Base-by-base conservation (phyloP, 1,284 basidiomycete species). In the Rhodotorula sp. region DNA sequence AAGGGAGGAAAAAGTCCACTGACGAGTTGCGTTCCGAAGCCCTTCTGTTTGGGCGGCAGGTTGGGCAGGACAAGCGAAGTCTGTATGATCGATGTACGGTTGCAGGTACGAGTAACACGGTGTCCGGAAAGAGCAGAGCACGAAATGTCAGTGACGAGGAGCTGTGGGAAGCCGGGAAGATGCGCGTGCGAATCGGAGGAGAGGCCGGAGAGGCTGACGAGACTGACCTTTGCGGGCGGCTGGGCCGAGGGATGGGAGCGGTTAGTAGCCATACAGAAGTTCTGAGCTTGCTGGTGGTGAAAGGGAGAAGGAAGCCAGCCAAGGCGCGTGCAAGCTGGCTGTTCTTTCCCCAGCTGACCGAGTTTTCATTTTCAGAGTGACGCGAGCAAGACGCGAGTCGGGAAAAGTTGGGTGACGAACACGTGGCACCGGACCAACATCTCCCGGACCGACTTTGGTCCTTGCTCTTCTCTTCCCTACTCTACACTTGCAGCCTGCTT, bases 11-110 rank as follows among this genome's bases (percentile, higher is more conserved):
- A 7, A 3, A 14, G 6, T 23, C 1, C 16, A 56, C 67, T 47
- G 43, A 64, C 67, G 57, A 21, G 43, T 5, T 58, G n/a, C 2
- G 43, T 12, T 18, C 76, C 76, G 34, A 78, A 78, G 23, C 77
- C 77, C 26, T 71, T 65, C 64, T 77, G 76, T 68, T 80, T 80
- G 20, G 78, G 77, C 26, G 78, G 78, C 16, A 80, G 72, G 46
- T 66, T 66, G 26, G 61, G 61, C 48, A 75, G 70, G 7, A 46
- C 52, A 48, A 75, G 68, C 26, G 62, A 52, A 4, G 58, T 58
- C 67, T 68, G 26, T 31, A 29, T 4, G 21, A 56, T 29, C 54
- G 29, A 21, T 15, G 31, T 3, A 29, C n/a, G 18, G 14, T n/a
- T 1, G 14, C 21, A 10, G 20, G n/a, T 54, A 12, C 29, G 54